phyloP scores from a whole-genome alignment of 2,329 filamentous ascomycete genomes.

The Berkeleyomyces rouxiae region DNA sequence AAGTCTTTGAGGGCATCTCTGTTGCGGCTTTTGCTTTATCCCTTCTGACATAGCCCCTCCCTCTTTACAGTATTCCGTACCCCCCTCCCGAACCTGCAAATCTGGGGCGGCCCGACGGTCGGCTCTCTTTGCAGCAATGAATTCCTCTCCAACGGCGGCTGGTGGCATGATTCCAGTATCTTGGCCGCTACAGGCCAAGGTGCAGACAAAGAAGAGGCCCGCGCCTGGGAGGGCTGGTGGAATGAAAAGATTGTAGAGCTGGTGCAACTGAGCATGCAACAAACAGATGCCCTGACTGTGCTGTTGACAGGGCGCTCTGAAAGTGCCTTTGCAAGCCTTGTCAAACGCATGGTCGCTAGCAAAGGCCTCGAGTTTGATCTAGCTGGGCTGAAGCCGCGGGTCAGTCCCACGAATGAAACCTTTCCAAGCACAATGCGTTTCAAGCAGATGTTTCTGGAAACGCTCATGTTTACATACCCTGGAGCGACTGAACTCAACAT shows the following conservation, averaged over 20 bases:
- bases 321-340: constrained; percentile 55
- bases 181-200: constrained; percentile 76
- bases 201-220: constrained; percentile 60
- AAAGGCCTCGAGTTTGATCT: constrained; percentile 77
- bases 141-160: constrained; percentile 66
- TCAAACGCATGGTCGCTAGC: constrained; percentile 65
- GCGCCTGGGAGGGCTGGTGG: constrained; percentile 89
- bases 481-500: constrained; percentile 66
- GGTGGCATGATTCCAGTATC: constrained; percentile 91
- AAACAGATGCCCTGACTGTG: constrained; percentile 71
- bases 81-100: constrained; percentile 69
- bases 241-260: constrained; percentile 79
- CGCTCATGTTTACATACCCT: constrained; percentile 73
- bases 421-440: constrained; percentile 78
- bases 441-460: constrained; percentile 71
- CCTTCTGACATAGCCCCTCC: constrained; percentile 10
- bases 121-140: constrained; percentile 62
- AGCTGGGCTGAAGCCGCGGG: constrained; percentile 69
- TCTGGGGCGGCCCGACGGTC: constrained; percentile 70
- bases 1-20: constrained; percentile 20
- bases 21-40: not conserved
- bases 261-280: constrained; percentile 62
- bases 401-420: constrained; percentile 61
- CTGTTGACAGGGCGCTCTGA: constrained; percentile 79
- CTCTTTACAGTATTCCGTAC: constrained; percentile 60